Conservation (phyloP, 2,329 filamentous ascomycete species). For the Diaporthe sp. region DNA sequence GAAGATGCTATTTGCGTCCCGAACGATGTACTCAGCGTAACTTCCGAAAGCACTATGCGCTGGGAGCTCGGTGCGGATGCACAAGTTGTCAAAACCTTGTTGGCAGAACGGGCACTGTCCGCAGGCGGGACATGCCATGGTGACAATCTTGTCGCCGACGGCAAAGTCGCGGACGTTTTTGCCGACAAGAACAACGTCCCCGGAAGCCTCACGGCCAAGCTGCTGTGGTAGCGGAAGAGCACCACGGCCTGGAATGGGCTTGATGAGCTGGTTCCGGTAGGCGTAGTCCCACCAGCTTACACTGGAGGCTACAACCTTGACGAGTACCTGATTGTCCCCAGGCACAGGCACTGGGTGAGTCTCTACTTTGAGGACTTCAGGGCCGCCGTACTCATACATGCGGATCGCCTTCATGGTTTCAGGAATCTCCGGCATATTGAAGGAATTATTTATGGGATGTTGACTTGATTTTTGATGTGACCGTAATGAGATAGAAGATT, state of each 20-base stretch:
- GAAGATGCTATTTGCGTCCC: too few species aligned
- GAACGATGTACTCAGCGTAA: too few species aligned
- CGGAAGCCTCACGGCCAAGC: background rate
- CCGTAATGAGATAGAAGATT: background rate
- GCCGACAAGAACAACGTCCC: background rate
- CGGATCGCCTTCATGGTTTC: slow-evolving; percentile 1
- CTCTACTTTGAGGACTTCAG: background rate
- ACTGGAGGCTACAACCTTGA: background rate
- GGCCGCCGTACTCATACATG: background rate
- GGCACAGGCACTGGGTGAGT: background rate
- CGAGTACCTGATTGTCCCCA: background rate
- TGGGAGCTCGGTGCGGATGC: too few species aligned
- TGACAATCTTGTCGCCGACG: background rate
- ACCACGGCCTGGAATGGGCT: background rate
- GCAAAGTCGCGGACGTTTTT: too few species aligned
- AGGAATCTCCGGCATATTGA: background rate
- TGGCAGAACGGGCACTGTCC: too few species aligned
- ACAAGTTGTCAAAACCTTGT: too few species aligned
- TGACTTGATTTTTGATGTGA: background rate
- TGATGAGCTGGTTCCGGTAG: background rate
- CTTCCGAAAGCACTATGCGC: too few species aligned
- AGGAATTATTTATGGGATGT: background rate
- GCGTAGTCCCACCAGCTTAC: slow-evolving; percentile 5
- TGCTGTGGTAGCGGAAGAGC: background rate
- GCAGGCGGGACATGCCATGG: too few species aligned